phyloP scores from a whole-genome alignment of 2,329 filamentous ascomycete genomes.

The Aspergillus cejpii region DNA sequence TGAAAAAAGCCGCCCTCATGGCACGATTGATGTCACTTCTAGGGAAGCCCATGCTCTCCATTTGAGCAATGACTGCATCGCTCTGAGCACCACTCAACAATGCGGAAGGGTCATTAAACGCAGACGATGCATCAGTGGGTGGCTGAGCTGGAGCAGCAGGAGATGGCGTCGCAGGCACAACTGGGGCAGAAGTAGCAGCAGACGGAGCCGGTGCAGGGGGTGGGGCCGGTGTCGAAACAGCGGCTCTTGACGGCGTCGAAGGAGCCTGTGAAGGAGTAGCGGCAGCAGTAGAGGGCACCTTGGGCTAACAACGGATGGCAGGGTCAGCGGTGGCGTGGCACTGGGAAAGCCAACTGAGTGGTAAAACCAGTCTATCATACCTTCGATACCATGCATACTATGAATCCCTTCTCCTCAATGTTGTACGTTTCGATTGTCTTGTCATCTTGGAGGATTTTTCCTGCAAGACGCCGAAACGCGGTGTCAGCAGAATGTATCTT shows the following conservation, averaged over 20 bases:
- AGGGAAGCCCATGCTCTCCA: slow-evolving; percentile 97
- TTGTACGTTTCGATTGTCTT: slow-evolving; percentile 95
- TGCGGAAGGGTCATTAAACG: slow-evolving; percentile 68
- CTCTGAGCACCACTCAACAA: slow-evolving; percentile 79
- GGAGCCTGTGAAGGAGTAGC: slow-evolving; percentile 32
- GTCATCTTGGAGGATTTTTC: slow-evolving; percentile 97
- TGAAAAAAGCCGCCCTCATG: slow-evolving; percentile 94
- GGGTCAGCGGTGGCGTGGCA: slow-evolving; percentile 17
- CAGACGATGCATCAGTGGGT: slow-evolving; percentile 25
- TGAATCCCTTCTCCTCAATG: slow-evolving; percentile 98
- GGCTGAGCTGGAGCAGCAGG: slow-evolving; percentile 42
- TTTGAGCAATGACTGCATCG: slow-evolving; percentile 74
- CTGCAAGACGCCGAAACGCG: slow-evolving; percentile 43
- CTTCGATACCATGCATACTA: slow-evolving; percentile 98
- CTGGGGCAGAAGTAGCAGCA: slow-evolving; percentile 36
- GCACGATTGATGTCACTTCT: slow-evolving; percentile 82
- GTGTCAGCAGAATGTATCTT: slow-evolving; percentile 17
- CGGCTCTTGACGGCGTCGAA: slow-evolving; percentile 35
- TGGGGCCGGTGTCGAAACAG: slow-evolving; percentile 42
- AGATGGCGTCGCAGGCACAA: slow-evolving; percentile 44
- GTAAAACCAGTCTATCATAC: slow-evolving; percentile 44
- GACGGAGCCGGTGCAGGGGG: slow-evolving; percentile 50
- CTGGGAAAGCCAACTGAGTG: background rate
- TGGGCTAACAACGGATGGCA: slow-evolving; percentile 53
- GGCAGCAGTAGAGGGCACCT: slow-evolving; percentile 49